Base-by-base conservation (phyloP, 331 rosid species). In the Pyracantha coccinea region DNA sequence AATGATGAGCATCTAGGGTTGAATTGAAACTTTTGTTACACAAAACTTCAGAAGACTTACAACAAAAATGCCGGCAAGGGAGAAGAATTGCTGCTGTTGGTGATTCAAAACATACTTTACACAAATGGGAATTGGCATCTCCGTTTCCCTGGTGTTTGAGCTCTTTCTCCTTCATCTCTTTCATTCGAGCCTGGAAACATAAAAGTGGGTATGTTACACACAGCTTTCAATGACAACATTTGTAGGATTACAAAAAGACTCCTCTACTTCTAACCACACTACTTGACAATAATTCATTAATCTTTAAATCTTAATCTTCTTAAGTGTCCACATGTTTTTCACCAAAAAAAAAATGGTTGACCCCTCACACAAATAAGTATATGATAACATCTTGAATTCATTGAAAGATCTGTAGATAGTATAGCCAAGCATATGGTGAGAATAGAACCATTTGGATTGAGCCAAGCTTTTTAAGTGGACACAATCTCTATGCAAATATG, bases 11-110 rank as follows among this genome's bases (percentile, higher is more conserved):
- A 33, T 19, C 23, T 50, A 68, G 20, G 64, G 11, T 7, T 15
- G 74, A 65, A 8, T 14, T 60, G 6, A 16, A 19, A 50, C 9
- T 50, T 50, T 16, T 50, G 55, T 2, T 50, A 50, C 10, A 17
- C 29, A 23, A 3, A 59, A 68, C 25, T 59, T 78, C 24, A 44
- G 61, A 68, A 55, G 75, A 82, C 99, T 90, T 88, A 96, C 99
- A 81, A 82, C 98, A 92, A 91, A 96, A 96, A 85, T 96, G 99
- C 44, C 99, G 91, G 84, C 99, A 96, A 44, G 99, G 99, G 63
- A 96, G 91, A 73, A 96, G 97, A 80, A 96, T 92, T 72, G 97
- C 99, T 53, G 98, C 97, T 8, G 99, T 96, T 15, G 97, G 96
- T 75, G 91, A 83, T 80, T 92, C 99, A 75, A 90, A 96, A 83